Percentiles rank a stretch among this genome's conserved stretches.
Evolutionary conservation across 106 monocot genomes (phyloP).

Genomic region (Gastrodia elata): DNA sequence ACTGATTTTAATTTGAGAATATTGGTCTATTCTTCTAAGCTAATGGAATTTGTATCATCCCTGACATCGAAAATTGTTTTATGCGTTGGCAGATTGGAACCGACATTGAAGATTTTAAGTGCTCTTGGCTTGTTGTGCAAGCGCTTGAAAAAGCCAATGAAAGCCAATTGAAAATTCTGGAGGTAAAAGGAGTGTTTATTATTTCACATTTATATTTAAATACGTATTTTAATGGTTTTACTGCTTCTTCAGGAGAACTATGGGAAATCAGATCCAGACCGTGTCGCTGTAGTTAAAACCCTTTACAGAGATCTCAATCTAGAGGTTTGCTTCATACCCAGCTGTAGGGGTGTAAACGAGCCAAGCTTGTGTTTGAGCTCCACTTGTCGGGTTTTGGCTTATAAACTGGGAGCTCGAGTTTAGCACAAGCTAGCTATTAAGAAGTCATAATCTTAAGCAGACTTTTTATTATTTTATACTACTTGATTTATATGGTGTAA

Average conservation of each 20-base stretch:
- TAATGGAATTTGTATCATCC: slow-evolving; percentile 5
- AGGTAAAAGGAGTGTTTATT: slow-evolving; percentile 23
- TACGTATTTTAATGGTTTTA: not conserved
- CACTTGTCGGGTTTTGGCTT: too few relatives aligned
- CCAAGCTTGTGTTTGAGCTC: too few relatives aligned
- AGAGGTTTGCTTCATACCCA: slow-evolving; percentile 33
- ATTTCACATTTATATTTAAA: not conserved
- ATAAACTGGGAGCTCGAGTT: too few relatives aligned
- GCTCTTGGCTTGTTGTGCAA: slow-evolving; percentile 95
- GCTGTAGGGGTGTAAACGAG: too few relatives aligned
- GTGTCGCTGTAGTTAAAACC: slow-evolving; percentile 61
- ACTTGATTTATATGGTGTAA: too few relatives aligned
- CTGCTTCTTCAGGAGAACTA: slow-evolving; percentile 71
- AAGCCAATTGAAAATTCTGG: slow-evolving; percentile 43
- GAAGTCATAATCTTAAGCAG: too few relatives aligned
- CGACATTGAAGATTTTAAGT: slow-evolving; percentile 95
- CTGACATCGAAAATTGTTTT: not conserved
- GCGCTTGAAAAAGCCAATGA: slow-evolving; percentile 64
- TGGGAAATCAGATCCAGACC: slow-evolving; percentile 67
- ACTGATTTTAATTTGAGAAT: not conserved
- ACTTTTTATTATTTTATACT: too few relatives aligned
- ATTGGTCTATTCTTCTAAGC: not conserved
- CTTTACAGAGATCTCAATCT: slow-evolving; percentile 82
- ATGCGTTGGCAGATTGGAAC: slow-evolving; percentile 65
- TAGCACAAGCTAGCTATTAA: too few relatives aligned